phyloP scores from a whole-genome alignment of 106 monocot species.

The Acanthochlamys bracteata region DNA sequence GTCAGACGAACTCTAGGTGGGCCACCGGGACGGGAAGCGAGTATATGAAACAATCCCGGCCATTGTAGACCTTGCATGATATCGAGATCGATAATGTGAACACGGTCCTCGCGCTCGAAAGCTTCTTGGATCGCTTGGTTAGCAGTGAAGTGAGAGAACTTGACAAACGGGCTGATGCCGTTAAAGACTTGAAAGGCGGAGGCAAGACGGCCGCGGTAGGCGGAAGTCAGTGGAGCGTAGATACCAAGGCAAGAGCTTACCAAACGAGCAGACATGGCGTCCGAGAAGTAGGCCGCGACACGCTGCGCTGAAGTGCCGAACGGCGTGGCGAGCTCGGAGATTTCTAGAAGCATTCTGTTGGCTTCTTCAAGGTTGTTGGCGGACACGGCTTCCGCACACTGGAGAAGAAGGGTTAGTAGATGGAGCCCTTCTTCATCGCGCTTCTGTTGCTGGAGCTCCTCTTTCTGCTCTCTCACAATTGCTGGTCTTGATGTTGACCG shows the following conservation, averaged over 20 bases:
- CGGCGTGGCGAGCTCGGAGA: constrained; percentile 89
- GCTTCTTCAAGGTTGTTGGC: constrained; percentile 90
- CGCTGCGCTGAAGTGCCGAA: constrained; percentile 94
- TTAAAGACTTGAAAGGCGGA: constrained; percentile 94
- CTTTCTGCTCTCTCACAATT: constrained; percentile 19
- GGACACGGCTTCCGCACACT: constrained; percentile 85
- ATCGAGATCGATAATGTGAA: constrained; percentile 92
- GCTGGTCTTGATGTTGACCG: constrained; percentile 1
- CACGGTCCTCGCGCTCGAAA: constrained; percentile 71
- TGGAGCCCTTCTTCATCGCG: constrained; percentile 88
- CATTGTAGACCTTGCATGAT: constrained; percentile 98
- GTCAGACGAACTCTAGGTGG: constrained; percentile 76
- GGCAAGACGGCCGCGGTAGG: constrained; percentile 55
- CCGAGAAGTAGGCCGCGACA: constrained; percentile 95
- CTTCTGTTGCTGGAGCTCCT: constrained; percentile 62
- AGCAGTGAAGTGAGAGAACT: constrained; percentile 96
- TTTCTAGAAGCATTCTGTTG: constrained; percentile 63
- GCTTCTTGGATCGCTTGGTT: constrained; percentile 98
- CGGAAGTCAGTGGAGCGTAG: constrained; percentile 58
- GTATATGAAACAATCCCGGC: constrained; percentile 88
- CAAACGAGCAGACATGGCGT: constrained; percentile 91
- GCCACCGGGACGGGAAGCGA: constrained; percentile 76
- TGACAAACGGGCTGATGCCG: constrained; percentile 86
- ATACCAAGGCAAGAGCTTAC: constrained; percentile 83
- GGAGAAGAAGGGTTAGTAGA: constrained; percentile 83